Conservation (phyloP, 2,329 filamentous ascomycete species). For the Mycosphaerella sp. region DNA sequence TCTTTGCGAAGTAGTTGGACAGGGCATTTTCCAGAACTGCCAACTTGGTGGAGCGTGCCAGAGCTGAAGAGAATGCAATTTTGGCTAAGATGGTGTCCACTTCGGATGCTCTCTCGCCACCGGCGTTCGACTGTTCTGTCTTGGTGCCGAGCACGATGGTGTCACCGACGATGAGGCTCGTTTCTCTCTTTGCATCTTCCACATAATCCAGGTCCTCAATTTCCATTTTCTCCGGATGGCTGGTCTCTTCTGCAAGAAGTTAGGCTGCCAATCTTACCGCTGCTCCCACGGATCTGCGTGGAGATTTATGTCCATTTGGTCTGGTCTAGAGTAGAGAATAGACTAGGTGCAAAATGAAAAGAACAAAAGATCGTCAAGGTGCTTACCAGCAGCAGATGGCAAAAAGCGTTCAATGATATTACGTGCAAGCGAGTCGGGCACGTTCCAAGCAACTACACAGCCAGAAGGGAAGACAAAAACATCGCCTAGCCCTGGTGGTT, state of each 20-base stretch:
- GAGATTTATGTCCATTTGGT: background rate
- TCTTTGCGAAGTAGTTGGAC: constrained; percentile 78
- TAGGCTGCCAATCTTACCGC: constrained; percentile 1
- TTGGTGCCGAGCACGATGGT: constrained; percentile 83
- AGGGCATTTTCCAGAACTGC: constrained; percentile 83
- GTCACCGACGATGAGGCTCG: constrained; percentile 75
- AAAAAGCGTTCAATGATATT: constrained; percentile 66
- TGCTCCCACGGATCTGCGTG: background rate
- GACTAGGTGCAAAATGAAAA: too few relatives aligned
- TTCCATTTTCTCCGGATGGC: constrained; percentile 67
- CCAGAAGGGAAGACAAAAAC: constrained; percentile 95
- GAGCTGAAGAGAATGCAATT: constrained; percentile 90
- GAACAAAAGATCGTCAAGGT: background rate
- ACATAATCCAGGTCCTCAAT: constrained; percentile 85
- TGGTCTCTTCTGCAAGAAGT: constrained; percentile 38
- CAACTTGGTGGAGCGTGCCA: constrained; percentile 88
- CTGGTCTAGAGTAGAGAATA: background rate
- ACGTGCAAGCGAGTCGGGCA: constrained; percentile 67
- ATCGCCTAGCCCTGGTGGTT: constrained; percentile 53
- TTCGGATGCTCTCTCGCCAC: constrained; percentile 17
- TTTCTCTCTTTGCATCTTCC: constrained; percentile 65
- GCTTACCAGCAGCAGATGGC: constrained; percentile 61
- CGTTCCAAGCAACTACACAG: constrained; percentile 85
- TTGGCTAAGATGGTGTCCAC: constrained; percentile 72
- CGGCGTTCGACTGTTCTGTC: background rate